These are phyloP conservation scores for Calvatia gigantea DNA, from an alignment of 768 basidiomycete genomes.

Conservation along the genomic window DNA sequence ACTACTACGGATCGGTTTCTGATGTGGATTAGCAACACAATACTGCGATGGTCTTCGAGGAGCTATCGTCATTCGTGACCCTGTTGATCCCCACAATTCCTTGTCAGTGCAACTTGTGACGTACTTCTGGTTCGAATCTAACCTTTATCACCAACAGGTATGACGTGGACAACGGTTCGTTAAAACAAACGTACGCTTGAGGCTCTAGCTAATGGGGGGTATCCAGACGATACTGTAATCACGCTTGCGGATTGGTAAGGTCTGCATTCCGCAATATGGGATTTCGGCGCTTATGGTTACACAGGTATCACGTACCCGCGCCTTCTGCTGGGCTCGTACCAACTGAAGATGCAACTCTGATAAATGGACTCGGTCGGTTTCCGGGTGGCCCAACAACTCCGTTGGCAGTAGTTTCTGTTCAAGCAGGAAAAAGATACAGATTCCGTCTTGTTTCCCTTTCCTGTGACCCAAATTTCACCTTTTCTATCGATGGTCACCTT, in stretches of 20 bases:
- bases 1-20: conserved; percentile 18
- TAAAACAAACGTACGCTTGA: neutral
- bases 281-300: neutral
- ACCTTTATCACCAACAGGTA: conserved; percentile 15
- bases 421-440: conserved; percentile 37
- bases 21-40: conserved; percentile 33
- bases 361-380: conserved; percentile 50
- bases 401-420: conserved; percentile 37
- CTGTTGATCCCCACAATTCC: conserved; percentile 29
- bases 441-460: conserved; percentile 44
- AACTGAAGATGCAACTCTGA: conserved; percentile 32
- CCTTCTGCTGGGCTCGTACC: conserved; percentile 25
- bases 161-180: conserved; percentile 43
- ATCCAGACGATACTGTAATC: conserved; percentile 39
- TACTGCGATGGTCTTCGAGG: conserved; percentile 58
- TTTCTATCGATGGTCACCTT: conserved; percentile 44
- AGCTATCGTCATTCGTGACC: conserved; percentile 43
- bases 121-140: neutral
- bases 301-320: conserved; percentile 29
- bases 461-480: conserved; percentile 41
- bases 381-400: conserved; percentile 28
- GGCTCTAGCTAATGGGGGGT: neutral
- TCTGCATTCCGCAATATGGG: neutral
- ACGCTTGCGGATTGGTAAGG: conserved; percentile 44
- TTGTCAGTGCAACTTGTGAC: neutral